phyloP scores from a whole-genome alignment of 306 rosid genomes.

The Corylus americana region DNA sequence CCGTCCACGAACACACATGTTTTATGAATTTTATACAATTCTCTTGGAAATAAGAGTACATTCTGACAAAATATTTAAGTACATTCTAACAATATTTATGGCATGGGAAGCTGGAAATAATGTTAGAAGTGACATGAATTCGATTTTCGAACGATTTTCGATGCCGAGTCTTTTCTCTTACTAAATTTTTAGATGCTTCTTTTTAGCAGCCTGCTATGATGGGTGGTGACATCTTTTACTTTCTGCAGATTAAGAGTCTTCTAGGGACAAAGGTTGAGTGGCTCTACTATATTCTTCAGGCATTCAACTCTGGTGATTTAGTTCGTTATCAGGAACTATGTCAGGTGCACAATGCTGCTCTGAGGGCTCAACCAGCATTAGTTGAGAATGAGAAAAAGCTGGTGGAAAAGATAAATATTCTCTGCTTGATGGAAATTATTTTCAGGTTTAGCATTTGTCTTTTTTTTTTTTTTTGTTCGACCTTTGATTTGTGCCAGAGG shows the following conservation, averaged over 20 bases:
- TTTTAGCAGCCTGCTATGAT: constrained; percentile 8
- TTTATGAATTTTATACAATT: background rate
- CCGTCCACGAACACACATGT: background rate
- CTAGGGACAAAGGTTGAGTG: constrained; percentile 95
- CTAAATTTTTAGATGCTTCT: constrained; percentile 6
- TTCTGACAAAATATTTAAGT: background rate
- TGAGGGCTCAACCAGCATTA: constrained; percentile 91
- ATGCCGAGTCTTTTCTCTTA: background rate
- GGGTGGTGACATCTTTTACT: constrained; percentile 14
- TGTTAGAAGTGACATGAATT: background rate
- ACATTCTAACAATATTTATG: too few relatives aligned
- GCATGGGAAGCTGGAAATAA: background rate
- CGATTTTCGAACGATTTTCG: background rate
- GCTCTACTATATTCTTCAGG: constrained; percentile 97
- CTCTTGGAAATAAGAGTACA: background rate
- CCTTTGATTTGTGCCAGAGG: background rate
- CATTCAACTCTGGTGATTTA: constrained; percentile 92
- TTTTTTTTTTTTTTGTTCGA: background rate
- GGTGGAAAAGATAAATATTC: constrained; percentile 92
- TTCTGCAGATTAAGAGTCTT: constrained; percentile 77
- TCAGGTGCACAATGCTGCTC: constrained; percentile 81
- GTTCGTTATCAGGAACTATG: constrained; percentile 91
- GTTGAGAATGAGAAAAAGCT: constrained; percentile 89
- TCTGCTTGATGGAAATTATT: constrained; percentile 98
- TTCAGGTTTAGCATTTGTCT: constrained; percentile 60